phyloP scores from a whole-genome alignment of 2,329 filamentous ascomycete species.

The Epichloe scottii region DNA sequence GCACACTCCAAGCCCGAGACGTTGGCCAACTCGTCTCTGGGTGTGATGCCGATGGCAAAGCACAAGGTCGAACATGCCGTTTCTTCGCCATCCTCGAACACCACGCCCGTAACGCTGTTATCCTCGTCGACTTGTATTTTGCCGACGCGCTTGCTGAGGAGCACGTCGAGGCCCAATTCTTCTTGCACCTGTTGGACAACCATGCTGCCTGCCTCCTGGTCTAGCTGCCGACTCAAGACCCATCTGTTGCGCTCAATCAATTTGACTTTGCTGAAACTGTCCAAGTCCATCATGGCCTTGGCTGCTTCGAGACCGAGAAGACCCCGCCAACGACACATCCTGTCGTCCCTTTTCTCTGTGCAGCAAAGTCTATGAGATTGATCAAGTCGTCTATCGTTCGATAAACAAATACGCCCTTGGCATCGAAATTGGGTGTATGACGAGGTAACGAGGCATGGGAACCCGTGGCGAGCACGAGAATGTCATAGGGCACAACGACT shows the following conservation, averaged over 20 bases:
- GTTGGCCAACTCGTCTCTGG: conserved; percentile 64
- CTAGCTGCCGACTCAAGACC: conserved; percentile 72
- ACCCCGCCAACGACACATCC: conserved; percentile 77
- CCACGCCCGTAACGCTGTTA: conserved; percentile 59
- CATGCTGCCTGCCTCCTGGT: conserved; percentile 66
- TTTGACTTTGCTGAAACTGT: conserved; percentile 60
- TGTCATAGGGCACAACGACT: conserved; percentile 59
- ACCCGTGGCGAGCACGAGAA: conserved; percentile 73
- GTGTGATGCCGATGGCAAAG: conserved; percentile 78
- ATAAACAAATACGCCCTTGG: conserved; percentile 79
- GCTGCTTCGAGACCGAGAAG: conserved; percentile 78
- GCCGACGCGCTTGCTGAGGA: conserved; percentile 64
- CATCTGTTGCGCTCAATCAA: conserved; percentile 73
- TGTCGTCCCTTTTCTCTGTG: conserved; percentile 50
- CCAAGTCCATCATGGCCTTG: conserved; percentile 81
- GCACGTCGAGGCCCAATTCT: conserved; percentile 67
- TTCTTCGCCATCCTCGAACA: conserved; percentile 68
- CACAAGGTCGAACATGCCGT: conserved; percentile 73
- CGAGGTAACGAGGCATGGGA: conserved; percentile 66
- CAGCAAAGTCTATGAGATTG: conserved; percentile 61
- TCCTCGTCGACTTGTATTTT: conserved; percentile 55
- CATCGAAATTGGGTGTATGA: conserved; percentile 65
- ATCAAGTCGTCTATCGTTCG: conserved; percentile 73
- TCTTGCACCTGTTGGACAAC: conserved; percentile 69
- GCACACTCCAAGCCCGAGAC: conserved; percentile 60